Percentiles rank a stretch among this genome's conserved stretches.
phyloP scores from a whole-genome alignment of 176 grass and related monocot species.

The Secale cereale region DNA sequence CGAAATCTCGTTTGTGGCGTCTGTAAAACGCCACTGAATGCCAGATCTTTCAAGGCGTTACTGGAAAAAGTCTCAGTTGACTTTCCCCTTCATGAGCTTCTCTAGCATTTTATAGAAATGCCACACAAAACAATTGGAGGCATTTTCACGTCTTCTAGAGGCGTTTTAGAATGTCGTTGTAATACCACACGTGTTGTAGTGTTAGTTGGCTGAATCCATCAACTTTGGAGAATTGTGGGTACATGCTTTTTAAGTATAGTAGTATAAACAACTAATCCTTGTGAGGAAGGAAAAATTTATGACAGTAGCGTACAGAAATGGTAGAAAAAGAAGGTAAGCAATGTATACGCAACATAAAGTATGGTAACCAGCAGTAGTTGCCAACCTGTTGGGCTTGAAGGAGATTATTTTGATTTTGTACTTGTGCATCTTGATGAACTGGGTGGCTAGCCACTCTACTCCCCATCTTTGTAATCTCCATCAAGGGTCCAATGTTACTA shows the following conservation, averaged over 20 bases:
- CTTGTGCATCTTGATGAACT: slow-evolving; percentile 69
- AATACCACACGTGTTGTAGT: no score
- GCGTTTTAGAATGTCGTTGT: no score
- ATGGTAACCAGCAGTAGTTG: slow-evolving; percentile 17
- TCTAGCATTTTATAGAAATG: no score
- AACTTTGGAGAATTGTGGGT: background rate
- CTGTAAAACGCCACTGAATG: no score
- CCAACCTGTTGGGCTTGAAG: slow-evolving; percentile 71
- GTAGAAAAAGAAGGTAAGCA: background rate
- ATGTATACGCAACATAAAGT: slow-evolving; percentile 12
- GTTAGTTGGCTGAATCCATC: background rate
- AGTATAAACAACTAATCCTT: slow-evolving; percentile 1
- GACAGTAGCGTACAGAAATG: slow-evolving; percentile 1
- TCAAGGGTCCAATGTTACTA: slow-evolving; percentile 69
- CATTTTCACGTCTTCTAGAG: no score
- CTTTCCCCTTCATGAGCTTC: no score
- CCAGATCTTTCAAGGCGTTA: no score
- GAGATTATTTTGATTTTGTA: slow-evolving; percentile 68
- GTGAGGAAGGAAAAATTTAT: background rate
- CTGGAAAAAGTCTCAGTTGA: no score
- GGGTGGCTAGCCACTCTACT: slow-evolving; percentile 54
- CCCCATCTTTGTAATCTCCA: slow-evolving; percentile 70
- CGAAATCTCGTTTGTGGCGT: no score
- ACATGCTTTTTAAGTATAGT: background rate
- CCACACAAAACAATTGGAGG: no score